A percentile compares a stretch with the other conserved stretches of the same genome.
Evolutionary conservation across 2,329 filamentous ascomycete genomes (phyloP).

Genomic region (Fusarium kyushuense): DNA sequence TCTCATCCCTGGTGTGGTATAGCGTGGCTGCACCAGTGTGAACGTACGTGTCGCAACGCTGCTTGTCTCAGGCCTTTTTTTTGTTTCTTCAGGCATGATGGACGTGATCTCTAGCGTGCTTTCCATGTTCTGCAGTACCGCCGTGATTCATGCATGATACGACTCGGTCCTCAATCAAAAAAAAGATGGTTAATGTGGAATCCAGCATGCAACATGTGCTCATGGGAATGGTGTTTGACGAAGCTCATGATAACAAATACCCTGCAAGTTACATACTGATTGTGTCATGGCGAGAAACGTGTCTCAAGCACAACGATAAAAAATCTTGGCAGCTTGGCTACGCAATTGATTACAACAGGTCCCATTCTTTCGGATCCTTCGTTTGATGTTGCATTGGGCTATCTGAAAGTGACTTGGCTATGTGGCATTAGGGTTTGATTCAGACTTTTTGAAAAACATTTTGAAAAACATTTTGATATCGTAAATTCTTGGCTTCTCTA

Average conservation of each 20-base stretch:
- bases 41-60: conserved; percentile 8
- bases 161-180: conserved; percentile 35
- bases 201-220: conserved; percentile 27
- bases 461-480: background rate
- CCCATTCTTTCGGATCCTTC: background rate
- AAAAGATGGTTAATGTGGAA: background rate
- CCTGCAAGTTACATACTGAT: conserved; percentile 9
- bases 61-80: conserved; percentile 6
- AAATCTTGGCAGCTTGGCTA: conserved; percentile 17
- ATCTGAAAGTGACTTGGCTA: conserved; percentile 3
- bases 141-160: conserved; percentile 47
- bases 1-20: conserved; percentile 11
- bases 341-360: conserved; percentile 2
- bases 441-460: background rate
- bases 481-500: background rate
- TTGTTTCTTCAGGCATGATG: conserved; percentile 10
- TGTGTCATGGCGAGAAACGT: conserved; percentile 22
- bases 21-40: conserved; percentile 26
- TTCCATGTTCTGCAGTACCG: conserved; percentile 27
- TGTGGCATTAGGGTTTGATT: background rate
- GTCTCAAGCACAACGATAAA: conserved; percentile 9
- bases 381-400: conserved; percentile 8
- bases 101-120: conserved; percentile 15
- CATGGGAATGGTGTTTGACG: background rate
- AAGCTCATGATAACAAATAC: conserved; percentile 10